A percentile compares a stretch with the other conserved stretches of the same genome.
These are phyloP conservation scores for Dunaliella sp. DNA, from an alignment of 139 green algal species.

Conservation along the genomic window DNA sequence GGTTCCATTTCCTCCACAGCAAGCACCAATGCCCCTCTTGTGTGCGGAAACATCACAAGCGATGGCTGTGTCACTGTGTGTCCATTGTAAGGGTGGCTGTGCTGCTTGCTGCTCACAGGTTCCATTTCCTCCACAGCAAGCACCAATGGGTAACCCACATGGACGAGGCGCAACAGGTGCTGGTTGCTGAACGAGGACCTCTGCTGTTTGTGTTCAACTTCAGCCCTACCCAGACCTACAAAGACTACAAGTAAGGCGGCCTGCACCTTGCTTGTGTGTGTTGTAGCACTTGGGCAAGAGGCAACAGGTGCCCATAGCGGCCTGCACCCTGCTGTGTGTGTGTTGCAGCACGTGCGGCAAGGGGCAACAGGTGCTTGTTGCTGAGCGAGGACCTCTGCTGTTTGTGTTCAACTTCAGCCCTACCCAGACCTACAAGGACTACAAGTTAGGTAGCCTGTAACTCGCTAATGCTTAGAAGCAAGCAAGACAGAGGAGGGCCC, in stretches of 20 bases:
- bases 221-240: conserved; percentile 63
- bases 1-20: too few relatives aligned
- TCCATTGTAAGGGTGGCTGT: too few relatives aligned
- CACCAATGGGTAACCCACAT: conserved; percentile 79
- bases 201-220: conserved; percentile 99
- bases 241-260: conserved; percentile 69
- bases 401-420: conserved; percentile 97
- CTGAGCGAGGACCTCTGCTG: conserved; percentile 86
- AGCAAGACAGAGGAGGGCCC: too few relatives aligned
- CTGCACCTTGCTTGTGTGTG: too few relatives aligned
- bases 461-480: too few relatives aligned
- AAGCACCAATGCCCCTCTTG: too few relatives aligned
- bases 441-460: too few relatives aligned
- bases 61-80: too few relatives aligned
- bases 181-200: conserved; percentile 72
- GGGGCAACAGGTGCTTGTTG: background rate
- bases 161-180: conserved; percentile 65
- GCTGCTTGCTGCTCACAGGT: too few relatives aligned
- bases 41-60: too few relatives aligned
- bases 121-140: conserved; percentile 47
- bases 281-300: background rate
- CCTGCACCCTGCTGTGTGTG: background rate
- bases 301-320: background rate
- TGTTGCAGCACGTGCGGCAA: too few relatives aligned
- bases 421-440: conserved; percentile 65